phyloP scores from a whole-genome alignment of 768 basidiomycete genomes.

The Tephrocybe rancida region DNA sequence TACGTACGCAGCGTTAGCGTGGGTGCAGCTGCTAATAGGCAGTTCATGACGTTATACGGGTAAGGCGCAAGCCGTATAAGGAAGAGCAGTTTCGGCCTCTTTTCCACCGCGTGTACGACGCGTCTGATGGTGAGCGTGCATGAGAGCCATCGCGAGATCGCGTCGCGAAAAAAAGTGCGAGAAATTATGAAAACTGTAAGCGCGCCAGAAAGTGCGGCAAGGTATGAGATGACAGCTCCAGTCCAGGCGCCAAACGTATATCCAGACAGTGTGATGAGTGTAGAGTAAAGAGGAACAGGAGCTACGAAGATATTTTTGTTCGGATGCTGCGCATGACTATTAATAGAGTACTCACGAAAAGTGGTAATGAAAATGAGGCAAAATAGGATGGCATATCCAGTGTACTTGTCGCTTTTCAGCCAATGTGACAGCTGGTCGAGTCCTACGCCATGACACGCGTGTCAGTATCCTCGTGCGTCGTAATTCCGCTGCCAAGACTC shows the following conservation, averaged over 20 bases:
- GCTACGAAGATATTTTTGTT: conserved; percentile 45
- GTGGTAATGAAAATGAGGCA: conserved; percentile 85
- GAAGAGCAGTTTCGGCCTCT: conserved; percentile 85
- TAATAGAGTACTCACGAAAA: conserved; percentile 63
- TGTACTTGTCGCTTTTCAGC: conserved; percentile 69
- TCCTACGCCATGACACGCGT: conserved; percentile 39
- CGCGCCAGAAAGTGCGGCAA: conserved; percentile 83
- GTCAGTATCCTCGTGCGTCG: neutral
- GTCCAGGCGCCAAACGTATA: conserved; percentile 87
- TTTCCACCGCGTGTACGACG: conserved; percentile 86
- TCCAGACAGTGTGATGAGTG: conserved; percentile 88
- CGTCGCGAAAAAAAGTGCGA: conserved; percentile 69
- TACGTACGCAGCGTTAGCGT: conserved; percentile 81
- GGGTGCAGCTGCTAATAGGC: conserved; percentile 86
- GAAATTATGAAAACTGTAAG: conserved; percentile 83
- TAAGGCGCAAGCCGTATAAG: conserved; percentile 92
- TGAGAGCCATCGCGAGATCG: conserved; percentile 73
- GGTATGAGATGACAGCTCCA: conserved; percentile 86
- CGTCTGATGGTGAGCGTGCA: conserved; percentile 73
- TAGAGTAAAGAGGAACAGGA: conserved; percentile 90
- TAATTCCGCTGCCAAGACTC: conserved; percentile 29
- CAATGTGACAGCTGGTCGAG: conserved; percentile 83
- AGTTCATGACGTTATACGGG: conserved; percentile 95
- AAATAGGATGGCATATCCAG: conserved; percentile 81
- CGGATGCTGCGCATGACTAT: conserved; percentile 2